phyloP scores from a whole-genome alignment of 148 eudicot genomes.

The Amaranthus cruentus region DNA sequence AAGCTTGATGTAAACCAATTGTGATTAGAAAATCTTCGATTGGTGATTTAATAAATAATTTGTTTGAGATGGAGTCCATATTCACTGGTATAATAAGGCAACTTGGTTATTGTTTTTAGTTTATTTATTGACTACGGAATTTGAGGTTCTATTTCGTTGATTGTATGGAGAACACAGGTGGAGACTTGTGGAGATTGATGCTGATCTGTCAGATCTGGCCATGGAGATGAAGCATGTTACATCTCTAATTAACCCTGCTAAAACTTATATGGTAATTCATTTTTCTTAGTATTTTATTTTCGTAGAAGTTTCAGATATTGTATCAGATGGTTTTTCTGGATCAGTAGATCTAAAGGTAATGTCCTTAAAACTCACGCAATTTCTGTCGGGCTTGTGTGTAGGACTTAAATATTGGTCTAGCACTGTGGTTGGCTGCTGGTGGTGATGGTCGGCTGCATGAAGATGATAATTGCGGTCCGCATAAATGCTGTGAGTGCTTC shows the following conservation, averaged over 20 bases:
- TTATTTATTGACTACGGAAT: not conserved
- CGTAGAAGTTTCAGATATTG: not conserved
- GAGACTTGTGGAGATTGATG: constrained; percentile 97
- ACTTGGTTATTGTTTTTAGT: not conserved
- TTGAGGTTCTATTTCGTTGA: not conserved
- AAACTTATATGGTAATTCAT: constrained; percentile 74
- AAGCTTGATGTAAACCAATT: too few species aligned
- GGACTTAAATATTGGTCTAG: constrained; percentile 94
- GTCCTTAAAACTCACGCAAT: not conserved
- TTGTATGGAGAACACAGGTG: constrained; percentile 46
- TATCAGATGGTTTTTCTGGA: not conserved
- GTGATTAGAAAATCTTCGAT: too few species aligned
- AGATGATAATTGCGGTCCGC: constrained; percentile 11
- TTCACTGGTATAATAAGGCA: too few species aligned
- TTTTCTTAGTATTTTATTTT: not conserved
- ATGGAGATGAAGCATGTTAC: constrained; percentile 79
- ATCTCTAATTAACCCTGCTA: constrained; percentile 79
- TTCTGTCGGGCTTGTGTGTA: constrained; percentile 26
- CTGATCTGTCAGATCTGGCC: constrained; percentile 57
- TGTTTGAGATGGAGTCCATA: too few species aligned
- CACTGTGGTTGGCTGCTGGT: constrained; percentile 92
- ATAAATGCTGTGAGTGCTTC: constrained; percentile 27
- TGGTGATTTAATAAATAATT: too few species aligned
- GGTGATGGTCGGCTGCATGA: constrained; percentile 82
- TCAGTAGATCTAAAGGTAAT: not conserved